These are phyloP conservation scores for Reutealis trisperma DNA, from an alignment of 345 rosid genomes.

Conservation along the genomic window DNA sequence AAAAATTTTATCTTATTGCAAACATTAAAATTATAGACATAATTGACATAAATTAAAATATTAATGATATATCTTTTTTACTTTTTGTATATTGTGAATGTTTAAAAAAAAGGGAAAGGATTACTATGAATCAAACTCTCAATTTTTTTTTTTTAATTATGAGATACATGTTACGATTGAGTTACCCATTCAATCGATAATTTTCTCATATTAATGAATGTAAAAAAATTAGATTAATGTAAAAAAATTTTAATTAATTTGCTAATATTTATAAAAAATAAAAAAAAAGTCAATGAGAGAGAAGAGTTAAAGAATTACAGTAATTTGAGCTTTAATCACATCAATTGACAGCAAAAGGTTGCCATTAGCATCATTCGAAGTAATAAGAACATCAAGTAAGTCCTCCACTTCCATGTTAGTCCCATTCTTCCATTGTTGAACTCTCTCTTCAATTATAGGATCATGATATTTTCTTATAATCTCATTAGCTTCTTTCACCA, in stretches of 20 bases:
- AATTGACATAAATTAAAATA: too few species aligned
- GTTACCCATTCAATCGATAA: not conserved
- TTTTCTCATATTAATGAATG: not conserved
- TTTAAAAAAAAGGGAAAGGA: too few species aligned
- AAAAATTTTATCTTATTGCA: too few species aligned
- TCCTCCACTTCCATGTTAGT: slow-evolving; percentile 34
- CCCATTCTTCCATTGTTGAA: slow-evolving; percentile 35
- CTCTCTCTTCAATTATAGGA: slow-evolving; percentile 40
- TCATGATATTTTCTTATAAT: slow-evolving; percentile 36
- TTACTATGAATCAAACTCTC: too few species aligned
- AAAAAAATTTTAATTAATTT: too few species aligned
- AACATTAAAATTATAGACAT: too few species aligned
- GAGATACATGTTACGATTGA: too few species aligned
- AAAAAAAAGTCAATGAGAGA: not conserved
- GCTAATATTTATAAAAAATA: too few species aligned
- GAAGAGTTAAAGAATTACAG: slow-evolving; percentile 25
- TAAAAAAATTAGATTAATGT: too few species aligned
- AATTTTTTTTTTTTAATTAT: too few species aligned
- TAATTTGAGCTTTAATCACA: slow-evolving; percentile 52
- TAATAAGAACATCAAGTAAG: slow-evolving; percentile 43
- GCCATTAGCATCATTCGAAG: slow-evolving; percentile 31
- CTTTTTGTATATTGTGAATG: too few species aligned
- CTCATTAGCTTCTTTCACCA: not conserved
- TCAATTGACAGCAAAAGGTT: slow-evolving; percentile 27
- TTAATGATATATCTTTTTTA: too few species aligned